These are phyloP conservation scores for Yarrowia galli DNA, from an alignment of 1,139 yeast genomes.

Conservation along the genomic window DNA sequence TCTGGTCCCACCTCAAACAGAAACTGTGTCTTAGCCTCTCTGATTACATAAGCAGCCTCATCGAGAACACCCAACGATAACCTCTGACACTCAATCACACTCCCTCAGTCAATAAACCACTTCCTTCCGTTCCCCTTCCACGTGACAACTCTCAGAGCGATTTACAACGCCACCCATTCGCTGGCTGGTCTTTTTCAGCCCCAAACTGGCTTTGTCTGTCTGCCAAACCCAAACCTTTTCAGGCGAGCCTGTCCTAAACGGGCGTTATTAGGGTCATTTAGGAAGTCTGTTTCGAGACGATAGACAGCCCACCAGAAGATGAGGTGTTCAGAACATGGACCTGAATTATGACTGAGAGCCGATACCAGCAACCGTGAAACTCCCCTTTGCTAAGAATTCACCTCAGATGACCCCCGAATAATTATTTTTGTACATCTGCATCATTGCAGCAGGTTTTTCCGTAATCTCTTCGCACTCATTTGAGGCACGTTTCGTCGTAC, in stretches of 20 bases:
- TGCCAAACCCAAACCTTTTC: slow-evolving; percentile 12
- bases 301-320: slow-evolving; percentile 14
- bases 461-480: not conserved
- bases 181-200: not conserved
- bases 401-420: not conserved
- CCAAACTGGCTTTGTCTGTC: not conserved
- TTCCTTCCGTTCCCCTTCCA: too few species aligned
- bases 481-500: slow-evolving; percentile 9
- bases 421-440: not conserved
- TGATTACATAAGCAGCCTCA: too few species aligned
- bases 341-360: not conserved
- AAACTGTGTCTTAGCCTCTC: too few species aligned
- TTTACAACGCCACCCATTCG: slow-evolving; percentile 16
- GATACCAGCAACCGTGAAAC: too few species aligned
- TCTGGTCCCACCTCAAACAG: too few species aligned
- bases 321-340: too few species aligned
- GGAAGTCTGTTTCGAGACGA: slow-evolving; percentile 15
- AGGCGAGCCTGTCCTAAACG: slow-evolving; percentile 15
- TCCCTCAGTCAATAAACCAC: too few species aligned
- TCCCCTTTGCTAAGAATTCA: too few species aligned
- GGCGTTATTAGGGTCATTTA: slow-evolving; percentile 1
- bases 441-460: slow-evolving; percentile 22
- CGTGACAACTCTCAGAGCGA: not conserved
- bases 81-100: too few species aligned
- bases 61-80: too few species aligned